These are phyloP conservation scores for Scutellaria baicalensis DNA, from an alignment of 257 asterid genomes.

Conservation along the genomic window DNA sequence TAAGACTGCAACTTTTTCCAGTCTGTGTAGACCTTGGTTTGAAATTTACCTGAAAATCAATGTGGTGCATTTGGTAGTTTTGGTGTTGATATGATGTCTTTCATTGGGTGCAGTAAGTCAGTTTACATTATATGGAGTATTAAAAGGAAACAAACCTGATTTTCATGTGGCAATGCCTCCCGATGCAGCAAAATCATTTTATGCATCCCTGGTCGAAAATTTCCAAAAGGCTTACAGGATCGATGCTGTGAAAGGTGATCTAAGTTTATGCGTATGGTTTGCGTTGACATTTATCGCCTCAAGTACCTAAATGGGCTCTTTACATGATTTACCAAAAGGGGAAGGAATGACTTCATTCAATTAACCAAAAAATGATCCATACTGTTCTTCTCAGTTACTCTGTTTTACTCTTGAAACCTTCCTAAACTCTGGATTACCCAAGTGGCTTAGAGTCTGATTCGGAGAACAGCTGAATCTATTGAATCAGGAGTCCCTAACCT, in stretches of 20 bases:
- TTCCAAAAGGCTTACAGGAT: slow-evolving; percentile 62
- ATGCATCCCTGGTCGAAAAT: slow-evolving; percentile 68
- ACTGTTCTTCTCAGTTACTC: not conserved
- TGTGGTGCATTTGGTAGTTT: not conserved
- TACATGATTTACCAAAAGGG: not conserved
- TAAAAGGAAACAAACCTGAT: slow-evolving; percentile 95
- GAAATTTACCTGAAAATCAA: not conserved
- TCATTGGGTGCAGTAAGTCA: slow-evolving; percentile 68
- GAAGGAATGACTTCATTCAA: no score
- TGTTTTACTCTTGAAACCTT: not conserved
- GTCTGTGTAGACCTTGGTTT: not conserved
- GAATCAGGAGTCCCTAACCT: not conserved
- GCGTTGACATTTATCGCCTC: not conserved
- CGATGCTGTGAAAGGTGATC: slow-evolving; percentile 67
- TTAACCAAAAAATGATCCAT: not conserved
- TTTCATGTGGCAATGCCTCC: slow-evolving; percentile 98
- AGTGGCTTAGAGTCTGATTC: not conserved
- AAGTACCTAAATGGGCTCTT: not conserved
- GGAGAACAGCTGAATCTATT: not conserved
- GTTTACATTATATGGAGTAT: slow-evolving; percentile 75
- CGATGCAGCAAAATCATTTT: slow-evolving; percentile 59
- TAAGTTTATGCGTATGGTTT: not conserved
- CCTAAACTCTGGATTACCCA: not conserved
- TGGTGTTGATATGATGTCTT: slow-evolving; percentile 10
- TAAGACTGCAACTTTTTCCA: slow-evolving; percentile 6